These are phyloP conservation scores for Mycena vitilis DNA, from an alignment of 768 basidiomycete genomes.

Conservation along the genomic window DNA sequence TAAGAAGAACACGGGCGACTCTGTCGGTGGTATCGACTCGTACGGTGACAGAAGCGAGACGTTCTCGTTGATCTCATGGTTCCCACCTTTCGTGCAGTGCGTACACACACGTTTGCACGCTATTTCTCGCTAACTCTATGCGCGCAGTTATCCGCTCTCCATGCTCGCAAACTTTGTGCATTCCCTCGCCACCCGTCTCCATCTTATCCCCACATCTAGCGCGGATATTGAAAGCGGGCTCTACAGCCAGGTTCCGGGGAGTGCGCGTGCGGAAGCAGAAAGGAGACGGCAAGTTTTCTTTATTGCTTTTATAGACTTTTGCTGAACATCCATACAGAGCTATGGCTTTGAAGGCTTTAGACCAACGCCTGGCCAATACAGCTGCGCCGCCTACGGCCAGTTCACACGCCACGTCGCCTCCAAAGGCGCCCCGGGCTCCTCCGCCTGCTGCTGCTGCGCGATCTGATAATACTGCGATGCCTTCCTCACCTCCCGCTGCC, in stretches of 20 bases:
- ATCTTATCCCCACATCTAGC: slow-evolving; percentile 75
- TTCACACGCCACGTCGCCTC: slow-evolving; percentile 46
- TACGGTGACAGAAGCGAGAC: slow-evolving; percentile 97
- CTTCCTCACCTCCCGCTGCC: slow-evolving; percentile 38
- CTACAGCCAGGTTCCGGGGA: slow-evolving; percentile 84
- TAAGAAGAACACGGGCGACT: slow-evolving; percentile 83
- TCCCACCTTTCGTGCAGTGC: slow-evolving; percentile 95
- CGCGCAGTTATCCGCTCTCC: slow-evolving; percentile 75
- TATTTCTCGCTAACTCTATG: slow-evolving; percentile 26
- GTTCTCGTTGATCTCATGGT: slow-evolving; percentile 95
- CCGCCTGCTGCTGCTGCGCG: slow-evolving; percentile 48
- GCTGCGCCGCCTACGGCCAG: slow-evolving; percentile 55
- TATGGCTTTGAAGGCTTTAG: slow-evolving; percentile 95
- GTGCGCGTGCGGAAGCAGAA: slow-evolving; percentile 96
- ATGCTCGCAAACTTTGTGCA: slow-evolving; percentile 76
- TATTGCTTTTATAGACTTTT: not conserved
- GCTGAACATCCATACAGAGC: slow-evolving; percentile 65
- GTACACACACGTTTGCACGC: slow-evolving; percentile 43
- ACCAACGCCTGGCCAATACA: slow-evolving; percentile 87
- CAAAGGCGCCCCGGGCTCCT: slow-evolving; percentile 47
- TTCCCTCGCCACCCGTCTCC: slow-evolving; percentile 73
- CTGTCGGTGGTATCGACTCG: slow-evolving; percentile 68
- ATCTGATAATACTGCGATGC: slow-evolving; percentile 45
- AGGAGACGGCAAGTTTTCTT: slow-evolving; percentile 76
- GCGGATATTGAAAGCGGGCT: slow-evolving; percentile 78